Conservation (phyloP, 441 rosid genomes). For the Adansonia gregorii region DNA sequence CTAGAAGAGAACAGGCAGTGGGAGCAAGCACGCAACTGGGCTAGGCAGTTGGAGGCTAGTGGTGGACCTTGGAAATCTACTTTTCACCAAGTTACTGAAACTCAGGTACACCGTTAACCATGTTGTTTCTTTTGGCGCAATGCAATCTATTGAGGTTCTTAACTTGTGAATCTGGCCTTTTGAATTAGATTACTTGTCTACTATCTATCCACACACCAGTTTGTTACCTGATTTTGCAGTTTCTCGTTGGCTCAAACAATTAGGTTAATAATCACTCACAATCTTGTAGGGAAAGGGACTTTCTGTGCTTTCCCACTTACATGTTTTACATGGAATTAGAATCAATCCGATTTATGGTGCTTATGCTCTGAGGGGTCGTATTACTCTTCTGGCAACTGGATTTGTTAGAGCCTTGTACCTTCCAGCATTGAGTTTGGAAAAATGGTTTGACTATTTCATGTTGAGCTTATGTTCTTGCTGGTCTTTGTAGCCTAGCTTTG, state of each 20-base stretch:
- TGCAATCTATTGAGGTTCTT: background rate
- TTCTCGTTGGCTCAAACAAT: background rate
- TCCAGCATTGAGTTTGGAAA: background rate
- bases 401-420: background rate
- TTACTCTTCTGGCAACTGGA: background rate
- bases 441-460: background rate
- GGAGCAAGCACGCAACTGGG: constrained; percentile 99
- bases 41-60: constrained; percentile 89
- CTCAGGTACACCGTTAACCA: constrained; percentile 67
- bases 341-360: background rate
- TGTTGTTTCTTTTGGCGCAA: background rate
- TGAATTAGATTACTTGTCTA: background rate
- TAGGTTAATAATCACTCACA: constrained; percentile 16
- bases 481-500: constrained; percentile 14
- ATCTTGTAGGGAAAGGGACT: background rate
- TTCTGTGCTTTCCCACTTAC: background rate
- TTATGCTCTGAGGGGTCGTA: background rate
- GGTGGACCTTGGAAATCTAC: constrained; percentile 91
- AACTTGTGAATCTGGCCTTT: constrained; percentile 16
- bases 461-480: background rate
- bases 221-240: background rate
- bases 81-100: constrained; percentile 92
- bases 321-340: background rate
- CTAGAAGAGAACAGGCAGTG: constrained; percentile 85
- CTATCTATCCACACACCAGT: constrained; percentile 5